These are phyloP conservation scores for Neoboletus subvelutipes DNA, from an alignment of 768 basidiomycete genomes.

Conservation along the genomic window DNA sequence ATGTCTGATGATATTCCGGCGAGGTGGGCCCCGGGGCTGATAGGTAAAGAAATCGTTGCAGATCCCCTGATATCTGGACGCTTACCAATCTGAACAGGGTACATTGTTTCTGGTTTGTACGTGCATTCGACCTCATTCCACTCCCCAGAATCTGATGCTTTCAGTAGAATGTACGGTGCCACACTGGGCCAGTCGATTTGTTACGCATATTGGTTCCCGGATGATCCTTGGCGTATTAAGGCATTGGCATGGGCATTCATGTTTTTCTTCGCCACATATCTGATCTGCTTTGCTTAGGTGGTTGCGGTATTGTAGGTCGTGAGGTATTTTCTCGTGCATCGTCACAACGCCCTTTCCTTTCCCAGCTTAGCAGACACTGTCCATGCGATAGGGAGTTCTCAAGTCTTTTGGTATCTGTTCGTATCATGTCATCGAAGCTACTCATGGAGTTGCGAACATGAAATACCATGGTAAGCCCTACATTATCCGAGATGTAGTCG, in stretches of 20 bases:
- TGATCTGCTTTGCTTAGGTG: constrained; percentile 4
- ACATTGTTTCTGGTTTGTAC: too few species aligned
- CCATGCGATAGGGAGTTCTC: constrained; percentile 1
- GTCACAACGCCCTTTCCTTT: background rate
- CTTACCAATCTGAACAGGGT: too few species aligned
- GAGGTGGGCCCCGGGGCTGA: too few species aligned
- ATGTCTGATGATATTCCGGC: too few species aligned
- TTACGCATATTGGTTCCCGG: constrained; percentile 13
- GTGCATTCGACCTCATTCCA: background rate
- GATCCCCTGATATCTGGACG: too few species aligned
- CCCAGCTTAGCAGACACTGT: constrained; percentile 6
- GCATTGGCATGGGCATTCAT: background rate
- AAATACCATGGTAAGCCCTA: background rate
- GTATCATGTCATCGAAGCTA: background rate
- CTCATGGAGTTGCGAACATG: constrained; percentile 1
- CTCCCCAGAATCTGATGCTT: background rate
- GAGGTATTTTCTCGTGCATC: background rate
- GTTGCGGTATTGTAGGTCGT: background rate
- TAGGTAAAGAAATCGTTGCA: too few species aligned
- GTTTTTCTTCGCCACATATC: background rate
- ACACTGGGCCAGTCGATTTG: constrained; percentile 13
- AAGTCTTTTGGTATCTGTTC: background rate
- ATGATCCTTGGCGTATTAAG: constrained; percentile 2
- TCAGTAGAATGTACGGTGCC: constrained; percentile 11
- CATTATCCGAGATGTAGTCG: too few species aligned